Base-by-base conservation (phyloP, 257 asterid genomes). In the Agastache rugosa region DNA sequence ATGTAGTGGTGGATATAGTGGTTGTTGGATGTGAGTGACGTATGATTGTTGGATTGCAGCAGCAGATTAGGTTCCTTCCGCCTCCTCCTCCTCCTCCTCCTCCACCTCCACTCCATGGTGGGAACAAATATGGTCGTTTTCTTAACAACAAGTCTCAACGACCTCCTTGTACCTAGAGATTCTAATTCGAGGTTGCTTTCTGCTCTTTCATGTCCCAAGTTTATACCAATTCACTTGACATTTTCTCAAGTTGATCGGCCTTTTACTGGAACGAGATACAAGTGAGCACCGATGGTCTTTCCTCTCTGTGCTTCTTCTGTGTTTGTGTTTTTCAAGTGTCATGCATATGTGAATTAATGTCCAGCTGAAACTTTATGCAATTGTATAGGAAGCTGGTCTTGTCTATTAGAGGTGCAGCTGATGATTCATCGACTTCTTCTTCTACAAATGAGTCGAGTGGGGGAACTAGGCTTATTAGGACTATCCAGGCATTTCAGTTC, bases 381-480 rank as follows among this genome's bases (percentile, higher is more conserved):
- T 45, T 72, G 77, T 76, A 55, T 82, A 91, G 93, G 86, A 87
- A 81, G 78, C 62, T 71, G 85, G 58, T 25, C 2, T 81, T 91
- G 96, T 82, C 84, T 35, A 47, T 89, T 71, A 80, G 89, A 86
- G 86, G 96, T 71, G 86, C 90, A 73, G 84, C 97, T 19, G 97
- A 86, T 80, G 90, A 87, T 63, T 31, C 77, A 76, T 51, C 11
- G 45, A 25, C 29, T 25, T 25, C 29, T 25, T 29, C 34, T 20
- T 37, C 58, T 17, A 6, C 83, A 23, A 75, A 83, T 60, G 83
- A 77, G 55, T n/a, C 83, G 19, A 72, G 90, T 39, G 90, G 90
- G 83, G 88, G 93, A 75, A 88, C 98, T 58, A 88, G 97, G 59
- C 90, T 94, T 56, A 78, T 86, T 63, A 86, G 89, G 84, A 85